Evolutionary conservation across 257 asterid species (phyloP).

Genomic region (Ballota nigra): DNA sequence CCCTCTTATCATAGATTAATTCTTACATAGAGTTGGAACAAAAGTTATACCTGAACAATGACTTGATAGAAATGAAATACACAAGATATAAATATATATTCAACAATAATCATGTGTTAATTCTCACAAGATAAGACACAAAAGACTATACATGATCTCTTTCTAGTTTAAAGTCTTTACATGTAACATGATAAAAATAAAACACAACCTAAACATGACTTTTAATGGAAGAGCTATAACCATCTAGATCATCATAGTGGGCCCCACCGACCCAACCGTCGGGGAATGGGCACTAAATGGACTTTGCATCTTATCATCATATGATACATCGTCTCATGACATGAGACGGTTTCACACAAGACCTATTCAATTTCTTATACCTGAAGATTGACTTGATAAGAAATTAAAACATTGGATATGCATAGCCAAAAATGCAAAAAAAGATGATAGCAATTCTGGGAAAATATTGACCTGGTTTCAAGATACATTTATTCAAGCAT

Average conservation of each 20-base stretch:
- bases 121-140: conserved; percentile 14
- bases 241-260: conserved; percentile 46
- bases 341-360: too few species aligned
- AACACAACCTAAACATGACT: conserved; percentile 33
- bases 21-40: too few species aligned
- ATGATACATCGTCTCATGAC: too few species aligned
- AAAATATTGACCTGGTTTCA: not conserved
- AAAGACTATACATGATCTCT: not conserved
- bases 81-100: too few species aligned
- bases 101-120: not conserved
- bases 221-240: conserved; percentile 54
- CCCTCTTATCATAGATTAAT: too few species aligned
- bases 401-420: not conserved
- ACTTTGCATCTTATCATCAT: not conserved
- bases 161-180: not conserved
- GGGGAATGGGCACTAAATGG: conserved; percentile 49
- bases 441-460: not conserved
- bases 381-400: not conserved
- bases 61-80: too few species aligned
- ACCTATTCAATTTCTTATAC: too few species aligned
- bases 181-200: not conserved
- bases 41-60: too few species aligned
- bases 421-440: not conserved
- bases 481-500: conserved; percentile 13
- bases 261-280: conserved; percentile 54